Conservation (phyloP, 1,139 yeast species). For the Pneumocystis murina region DNA sequence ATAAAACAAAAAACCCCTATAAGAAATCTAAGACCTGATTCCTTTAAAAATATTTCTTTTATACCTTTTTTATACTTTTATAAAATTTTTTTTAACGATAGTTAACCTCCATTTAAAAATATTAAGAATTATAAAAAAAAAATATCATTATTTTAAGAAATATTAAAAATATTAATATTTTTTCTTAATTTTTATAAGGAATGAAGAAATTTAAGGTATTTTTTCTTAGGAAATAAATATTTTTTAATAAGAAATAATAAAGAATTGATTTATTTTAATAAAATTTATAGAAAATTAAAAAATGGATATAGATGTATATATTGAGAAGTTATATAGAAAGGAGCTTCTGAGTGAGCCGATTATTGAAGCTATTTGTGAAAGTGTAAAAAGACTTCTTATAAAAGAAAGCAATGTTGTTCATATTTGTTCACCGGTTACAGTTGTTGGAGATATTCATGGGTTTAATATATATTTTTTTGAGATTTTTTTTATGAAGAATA, state of each 20-base stretch:
- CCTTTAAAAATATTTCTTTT: background rate
- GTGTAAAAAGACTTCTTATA: conserved; percentile 58
- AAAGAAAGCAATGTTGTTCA: conserved; percentile 77
- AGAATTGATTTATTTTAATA: too few species aligned
- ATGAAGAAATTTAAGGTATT: too few species aligned
- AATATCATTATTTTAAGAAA: too few species aligned
- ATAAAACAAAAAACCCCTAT: background rate
- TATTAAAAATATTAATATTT: too few species aligned
- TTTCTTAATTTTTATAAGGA: too few species aligned
- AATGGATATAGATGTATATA: conserved; percentile 46
- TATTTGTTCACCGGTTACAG: conserved; percentile 72
- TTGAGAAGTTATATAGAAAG: conserved; percentile 46
- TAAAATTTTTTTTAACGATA: too few species aligned
- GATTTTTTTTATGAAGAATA: background rate
- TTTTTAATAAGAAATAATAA: too few species aligned
- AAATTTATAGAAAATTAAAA: too few species aligned
- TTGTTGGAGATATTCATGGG: conserved; percentile 98
- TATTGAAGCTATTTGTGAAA: conserved; percentile 48
- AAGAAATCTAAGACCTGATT: background rate
- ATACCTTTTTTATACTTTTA: too few species aligned
- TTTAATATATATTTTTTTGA: background rate
- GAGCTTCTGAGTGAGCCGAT: conserved; percentile 57
- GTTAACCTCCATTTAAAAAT: too few species aligned
- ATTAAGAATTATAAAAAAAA: too few species aligned
- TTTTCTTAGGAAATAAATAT: too few species aligned